Conservation (phyloP, 345 rosid genomes). For the Gossypium thurberi region DNA sequence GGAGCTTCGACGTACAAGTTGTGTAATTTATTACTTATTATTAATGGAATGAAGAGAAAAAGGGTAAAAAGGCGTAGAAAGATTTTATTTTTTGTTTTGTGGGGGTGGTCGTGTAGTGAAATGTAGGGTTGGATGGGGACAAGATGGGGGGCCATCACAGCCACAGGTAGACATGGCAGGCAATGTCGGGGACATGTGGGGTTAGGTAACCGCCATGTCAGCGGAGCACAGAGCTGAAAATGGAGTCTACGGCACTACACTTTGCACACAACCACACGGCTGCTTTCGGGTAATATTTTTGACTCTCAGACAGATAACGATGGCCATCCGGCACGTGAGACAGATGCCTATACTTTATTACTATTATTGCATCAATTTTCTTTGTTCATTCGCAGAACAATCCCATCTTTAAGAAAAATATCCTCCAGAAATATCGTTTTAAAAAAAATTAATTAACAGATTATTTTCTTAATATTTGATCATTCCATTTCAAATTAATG, state of each 20-base stretch:
- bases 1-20: no score
- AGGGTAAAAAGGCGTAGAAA: not conserved
- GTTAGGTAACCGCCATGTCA: conserved; percentile 62
- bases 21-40: not conserved
- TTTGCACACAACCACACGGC: conserved; percentile 36
- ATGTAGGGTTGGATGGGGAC: conserved; percentile 33
- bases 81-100: not conserved
- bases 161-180: conserved; percentile 43
- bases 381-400: no score
- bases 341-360: conserved; percentile 12
- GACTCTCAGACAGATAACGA: conserved; percentile 28
- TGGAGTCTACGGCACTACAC: not conserved
- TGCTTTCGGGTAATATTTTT: conserved; percentile 31
- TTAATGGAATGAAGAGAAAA: not conserved
- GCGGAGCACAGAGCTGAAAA: conserved; percentile 8
- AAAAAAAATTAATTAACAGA: no score
- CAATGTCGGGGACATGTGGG: conserved; percentile 62
- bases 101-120: not conserved
- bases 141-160: conserved; percentile 40
- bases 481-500: no score
- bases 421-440: no score
- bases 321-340: conserved; percentile 29
- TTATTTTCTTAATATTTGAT: no score
- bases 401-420: no score
- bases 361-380: no score